Percentiles rank a stretch among this genome's conserved stretches.
Evolutionary conservation across 2,329 filamentous ascomycete genomes (phyloP).

Genomic region (Cytospora piceae): DNA sequence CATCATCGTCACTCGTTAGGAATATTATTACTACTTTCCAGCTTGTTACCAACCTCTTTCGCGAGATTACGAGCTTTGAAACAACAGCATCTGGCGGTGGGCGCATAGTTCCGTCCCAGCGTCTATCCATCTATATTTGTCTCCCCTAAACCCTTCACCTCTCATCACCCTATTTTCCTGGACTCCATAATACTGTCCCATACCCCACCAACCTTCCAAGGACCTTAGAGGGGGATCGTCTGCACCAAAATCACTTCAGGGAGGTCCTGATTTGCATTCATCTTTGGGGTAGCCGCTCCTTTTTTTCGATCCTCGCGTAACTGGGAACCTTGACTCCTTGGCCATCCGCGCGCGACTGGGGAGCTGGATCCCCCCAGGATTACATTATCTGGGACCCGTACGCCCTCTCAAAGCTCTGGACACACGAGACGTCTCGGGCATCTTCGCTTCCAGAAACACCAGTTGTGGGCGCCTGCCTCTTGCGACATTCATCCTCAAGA

Average conservation of each 20-base stretch:
- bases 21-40: background rate
- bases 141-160: background rate
- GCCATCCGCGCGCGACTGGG: background rate
- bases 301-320: background rate
- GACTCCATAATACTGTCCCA: background rate
- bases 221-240: constrained; percentile 5
- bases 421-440: background rate
- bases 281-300: background rate
- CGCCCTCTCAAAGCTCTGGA: background rate
- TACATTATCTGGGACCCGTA: background rate
- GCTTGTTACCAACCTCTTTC: background rate
- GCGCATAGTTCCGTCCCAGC: background rate
- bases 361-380: background rate
- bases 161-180: background rate
- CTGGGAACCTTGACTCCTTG: background rate
- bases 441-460: background rate
- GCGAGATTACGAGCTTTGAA: background rate
- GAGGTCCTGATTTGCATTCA: background rate
- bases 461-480: background rate
- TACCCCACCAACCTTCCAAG: background rate
- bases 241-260: background rate
- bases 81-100: background rate
- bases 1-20: background rate
- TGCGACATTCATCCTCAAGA: background rate
- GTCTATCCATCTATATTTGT: background rate